phyloP scores from a whole-genome alignment of 2,329 filamentous ascomycete genomes.

The Colletotrichum shisoi region DNA sequence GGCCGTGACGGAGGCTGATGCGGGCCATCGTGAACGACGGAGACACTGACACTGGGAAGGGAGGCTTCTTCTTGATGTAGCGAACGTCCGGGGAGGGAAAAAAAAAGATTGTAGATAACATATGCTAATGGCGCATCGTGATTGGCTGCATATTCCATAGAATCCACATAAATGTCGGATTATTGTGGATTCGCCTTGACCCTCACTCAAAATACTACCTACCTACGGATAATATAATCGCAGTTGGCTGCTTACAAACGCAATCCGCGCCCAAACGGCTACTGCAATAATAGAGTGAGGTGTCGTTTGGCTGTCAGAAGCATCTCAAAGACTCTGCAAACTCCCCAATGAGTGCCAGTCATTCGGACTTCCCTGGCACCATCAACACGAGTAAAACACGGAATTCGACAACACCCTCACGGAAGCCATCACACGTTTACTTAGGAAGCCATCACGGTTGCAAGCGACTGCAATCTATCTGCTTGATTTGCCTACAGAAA shows the following conservation, averaged over 20 bases:
- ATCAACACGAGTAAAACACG: too few relatives aligned
- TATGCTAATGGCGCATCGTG: neutral
- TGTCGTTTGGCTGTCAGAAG: too few relatives aligned
- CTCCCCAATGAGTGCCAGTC: too few relatives aligned
- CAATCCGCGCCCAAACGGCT: too few relatives aligned
- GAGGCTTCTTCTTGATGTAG: constrained; percentile 6
- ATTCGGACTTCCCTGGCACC: too few relatives aligned
- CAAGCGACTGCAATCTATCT: constrained; percentile 29
- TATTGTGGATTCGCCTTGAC: neutral
- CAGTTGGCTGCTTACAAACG: too few relatives aligned
- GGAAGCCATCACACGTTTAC: neutral
- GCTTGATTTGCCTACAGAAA: constrained; percentile 34
- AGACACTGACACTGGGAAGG: neutral
- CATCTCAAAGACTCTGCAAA: too few relatives aligned
- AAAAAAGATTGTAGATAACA: constrained; percentile 10
- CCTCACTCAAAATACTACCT: neutral
- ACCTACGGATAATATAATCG: too few relatives aligned
- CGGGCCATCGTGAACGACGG: constrained; percentile 22
- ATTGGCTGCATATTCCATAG: neutral
- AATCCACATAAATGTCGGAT: neutral
- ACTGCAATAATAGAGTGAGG: too few relatives aligned
- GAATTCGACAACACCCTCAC: neutral
- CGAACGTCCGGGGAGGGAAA: neutral
- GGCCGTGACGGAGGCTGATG: constrained; percentile 58
- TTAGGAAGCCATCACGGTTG: neutral